These are phyloP conservation scores for Albizia julibrissin DNA, from an alignment of 306 rosid species.

Conservation along the genomic window DNA sequence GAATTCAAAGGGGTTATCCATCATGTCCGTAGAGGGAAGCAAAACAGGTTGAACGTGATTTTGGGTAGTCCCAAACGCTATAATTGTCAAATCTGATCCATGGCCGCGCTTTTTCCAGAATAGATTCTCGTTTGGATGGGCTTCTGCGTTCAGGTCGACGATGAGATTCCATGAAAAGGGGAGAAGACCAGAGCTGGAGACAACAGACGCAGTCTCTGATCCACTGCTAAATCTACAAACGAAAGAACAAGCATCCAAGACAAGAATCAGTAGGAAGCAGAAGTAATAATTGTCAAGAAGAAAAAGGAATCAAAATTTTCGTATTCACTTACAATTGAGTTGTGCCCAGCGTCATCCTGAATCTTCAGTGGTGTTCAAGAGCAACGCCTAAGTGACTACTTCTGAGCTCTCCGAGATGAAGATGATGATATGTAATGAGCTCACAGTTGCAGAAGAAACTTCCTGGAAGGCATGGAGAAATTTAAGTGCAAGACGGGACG, in stretches of 20 bases:
- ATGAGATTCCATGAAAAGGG: conserved; percentile 37
- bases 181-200: conserved; percentile 41
- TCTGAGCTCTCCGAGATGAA: not conserved
- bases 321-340: conserved; percentile 2
- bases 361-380: not conserved
- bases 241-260: conserved; percentile 1
- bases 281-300: not conserved
- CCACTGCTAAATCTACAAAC: conserved; percentile 63
- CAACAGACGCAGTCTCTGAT: conserved; percentile 34
- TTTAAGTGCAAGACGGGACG: not conserved
- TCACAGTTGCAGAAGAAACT: not conserved
- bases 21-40: conserved; percentile 35
- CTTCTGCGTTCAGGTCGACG: not conserved
- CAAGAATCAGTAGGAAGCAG: not conserved
- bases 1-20: conserved; percentile 44
- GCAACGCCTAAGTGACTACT: not conserved
- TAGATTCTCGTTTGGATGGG: not conserved
- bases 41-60: not conserved
- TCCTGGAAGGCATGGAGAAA: not conserved
- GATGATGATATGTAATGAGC: not conserved
- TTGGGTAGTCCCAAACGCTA: conserved; percentile 46
- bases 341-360: not conserved
- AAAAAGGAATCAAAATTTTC: not conserved
- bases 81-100: conserved; percentile 14
- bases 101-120: not conserved